phyloP scores from a whole-genome alignment of 2,329 filamentous ascomycete species.

The Grosmannia clavigera region DNA sequence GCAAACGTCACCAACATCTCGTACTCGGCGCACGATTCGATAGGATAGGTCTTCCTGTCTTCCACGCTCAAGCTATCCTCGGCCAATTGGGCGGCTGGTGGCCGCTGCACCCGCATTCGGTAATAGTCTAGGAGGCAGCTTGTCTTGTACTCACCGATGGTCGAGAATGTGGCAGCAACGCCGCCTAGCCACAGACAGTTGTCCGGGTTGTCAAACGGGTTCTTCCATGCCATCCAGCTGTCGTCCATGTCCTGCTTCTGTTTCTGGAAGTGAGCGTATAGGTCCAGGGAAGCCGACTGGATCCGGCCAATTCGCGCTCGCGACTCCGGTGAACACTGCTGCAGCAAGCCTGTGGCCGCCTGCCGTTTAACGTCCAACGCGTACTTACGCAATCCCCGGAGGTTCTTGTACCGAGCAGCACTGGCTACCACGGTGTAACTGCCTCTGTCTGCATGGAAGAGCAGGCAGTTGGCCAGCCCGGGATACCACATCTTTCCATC shows the following conservation, averaged over 20 bases:
- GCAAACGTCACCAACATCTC: not conserved
- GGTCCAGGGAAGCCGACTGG: not conserved
- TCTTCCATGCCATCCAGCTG: not conserved
- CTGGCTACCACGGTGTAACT: too few relatives aligned
- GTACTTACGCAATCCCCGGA: not conserved
- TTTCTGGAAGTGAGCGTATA: not conserved
- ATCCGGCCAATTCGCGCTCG: not conserved
- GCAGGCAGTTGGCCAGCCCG: not conserved
- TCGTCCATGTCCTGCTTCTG: not conserved
- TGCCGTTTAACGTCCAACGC: not conserved
- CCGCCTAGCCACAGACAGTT: not conserved
- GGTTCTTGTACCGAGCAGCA: not conserved
- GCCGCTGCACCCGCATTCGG: not conserved
- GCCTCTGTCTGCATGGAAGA: too few relatives aligned
- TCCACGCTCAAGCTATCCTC: not conserved
- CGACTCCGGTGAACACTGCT: not conserved
- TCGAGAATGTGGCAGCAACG: not conserved
- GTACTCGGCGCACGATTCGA: not conserved
- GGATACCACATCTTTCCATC: not conserved
- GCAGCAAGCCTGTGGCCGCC: not conserved
- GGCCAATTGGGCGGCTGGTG: not conserved
- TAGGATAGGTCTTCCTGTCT: not conserved
- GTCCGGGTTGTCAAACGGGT: not conserved
- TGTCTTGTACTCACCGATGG: not conserved
- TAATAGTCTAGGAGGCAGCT: not conserved